A percentile compares a stretch with the other conserved stretches of the same genome.
Evolutionary conservation across 306 rosid species (phyloP).

Genomic region (Abrus pulchellus): DNA sequence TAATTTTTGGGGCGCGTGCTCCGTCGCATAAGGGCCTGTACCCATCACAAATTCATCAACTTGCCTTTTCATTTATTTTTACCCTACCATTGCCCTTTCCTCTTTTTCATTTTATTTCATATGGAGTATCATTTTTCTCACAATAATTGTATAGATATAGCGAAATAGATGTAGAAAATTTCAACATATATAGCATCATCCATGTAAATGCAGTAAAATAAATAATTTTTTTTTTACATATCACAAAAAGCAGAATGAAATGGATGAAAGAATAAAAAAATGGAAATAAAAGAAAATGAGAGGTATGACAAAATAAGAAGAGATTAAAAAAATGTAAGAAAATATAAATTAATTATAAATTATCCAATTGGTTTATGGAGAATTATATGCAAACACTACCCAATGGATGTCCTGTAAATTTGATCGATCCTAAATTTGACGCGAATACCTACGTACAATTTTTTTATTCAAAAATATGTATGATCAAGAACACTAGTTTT

Average conservation of each 20-base stretch:
- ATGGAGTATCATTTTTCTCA: background rate
- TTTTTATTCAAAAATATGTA: background rate
- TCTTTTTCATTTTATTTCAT: background rate
- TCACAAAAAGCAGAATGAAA: too few species aligned
- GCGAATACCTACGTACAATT: background rate
- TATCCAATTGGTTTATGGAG: background rate
- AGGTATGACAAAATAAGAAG: too few species aligned
- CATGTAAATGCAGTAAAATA: too few species aligned
- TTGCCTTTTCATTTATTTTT: constrained; percentile 43
- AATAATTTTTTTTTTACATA: too few species aligned
- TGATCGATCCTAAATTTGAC: background rate
- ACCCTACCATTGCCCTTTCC: background rate
- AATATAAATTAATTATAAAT: too few species aligned
- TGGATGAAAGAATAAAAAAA: too few species aligned
- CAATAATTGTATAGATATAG: too few species aligned
- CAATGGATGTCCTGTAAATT: background rate
- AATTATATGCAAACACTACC: background rate
- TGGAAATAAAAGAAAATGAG: too few species aligned
- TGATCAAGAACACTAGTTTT: constrained; percentile 2
- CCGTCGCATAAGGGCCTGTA: constrained; percentile 40
- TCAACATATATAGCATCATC: too few species aligned
- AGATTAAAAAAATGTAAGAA: too few species aligned
- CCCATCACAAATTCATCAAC: constrained; percentile 41
- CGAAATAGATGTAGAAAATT: too few species aligned
- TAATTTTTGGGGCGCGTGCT: constrained; percentile 79